Percentiles rank a stretch among this genome's conserved stretches.
Evolutionary conservation across 768 basidiomycete genomes (phyloP).

Genomic region (Collybiopsis confluens): DNA sequence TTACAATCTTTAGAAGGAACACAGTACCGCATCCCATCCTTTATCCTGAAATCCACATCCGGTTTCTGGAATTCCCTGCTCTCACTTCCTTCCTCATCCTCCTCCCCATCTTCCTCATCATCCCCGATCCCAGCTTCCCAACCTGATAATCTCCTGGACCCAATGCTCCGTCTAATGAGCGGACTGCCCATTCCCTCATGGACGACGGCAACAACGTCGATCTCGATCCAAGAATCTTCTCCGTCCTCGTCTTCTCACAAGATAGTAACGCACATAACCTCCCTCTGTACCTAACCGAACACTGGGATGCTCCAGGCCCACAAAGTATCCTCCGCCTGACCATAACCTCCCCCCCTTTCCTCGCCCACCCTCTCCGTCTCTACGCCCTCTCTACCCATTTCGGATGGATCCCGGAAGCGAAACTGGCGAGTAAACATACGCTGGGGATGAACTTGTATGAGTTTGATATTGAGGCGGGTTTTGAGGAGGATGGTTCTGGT

Average conservation of each 20-base stretch:
- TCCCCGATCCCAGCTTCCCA: slow-evolving; percentile 26
- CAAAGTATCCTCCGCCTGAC: slow-evolving; percentile 37
- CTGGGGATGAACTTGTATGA: slow-evolving; percentile 35
- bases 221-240: neutral
- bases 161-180: slow-evolving; percentile 36
- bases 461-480: no score
- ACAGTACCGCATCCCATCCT: slow-evolving; percentile 38
- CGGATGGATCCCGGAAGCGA: slow-evolving; percentile 42
- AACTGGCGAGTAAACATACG: slow-evolving; percentile 36
- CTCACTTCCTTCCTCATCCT: slow-evolving; percentile 15
- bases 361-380: slow-evolving; percentile 41
- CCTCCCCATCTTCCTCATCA: neutral
- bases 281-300: slow-evolving; percentile 38
- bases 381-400: slow-evolving; percentile 41
- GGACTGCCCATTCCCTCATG: slow-evolving; percentile 36
- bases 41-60: slow-evolving; percentile 38
- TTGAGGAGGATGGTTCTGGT: no score
- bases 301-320: slow-evolving; percentile 43
- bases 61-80: slow-evolving; percentile 32
- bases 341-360: slow-evolving; percentile 37
- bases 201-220: slow-evolving; percentile 11
- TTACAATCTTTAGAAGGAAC: slow-evolving; percentile 38
- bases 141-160: slow-evolving; percentile 29
- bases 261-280: slow-evolving; percentile 24
- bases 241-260: neutral